Evolutionary conservation across 2,329 filamentous ascomycete species (phyloP).

Genomic region (Aspergillus carbonarius): DNA sequence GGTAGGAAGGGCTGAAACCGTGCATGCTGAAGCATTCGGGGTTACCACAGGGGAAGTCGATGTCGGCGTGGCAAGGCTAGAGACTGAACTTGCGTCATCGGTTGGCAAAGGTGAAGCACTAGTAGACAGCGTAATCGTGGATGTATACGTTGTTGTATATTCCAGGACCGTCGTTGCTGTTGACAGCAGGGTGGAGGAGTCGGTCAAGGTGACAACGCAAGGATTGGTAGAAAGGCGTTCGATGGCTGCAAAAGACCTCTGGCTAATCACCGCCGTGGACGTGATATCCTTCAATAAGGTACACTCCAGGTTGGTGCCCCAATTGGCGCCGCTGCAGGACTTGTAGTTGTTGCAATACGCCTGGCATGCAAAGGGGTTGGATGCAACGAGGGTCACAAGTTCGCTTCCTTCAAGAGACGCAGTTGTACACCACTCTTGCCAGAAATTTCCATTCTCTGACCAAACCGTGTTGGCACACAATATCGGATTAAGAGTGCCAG

Average conservation of each 20-base stretch:
- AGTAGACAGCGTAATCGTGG: background rate
- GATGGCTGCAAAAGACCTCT: background rate
- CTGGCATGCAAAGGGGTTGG: too few relatives aligned
- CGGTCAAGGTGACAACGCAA: background rate
- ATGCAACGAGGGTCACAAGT: too few relatives aligned
- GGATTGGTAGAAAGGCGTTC: background rate
- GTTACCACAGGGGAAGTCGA: background rate
- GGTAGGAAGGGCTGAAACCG: background rate
- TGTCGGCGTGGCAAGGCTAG: too few relatives aligned
- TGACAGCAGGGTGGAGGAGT: background rate
- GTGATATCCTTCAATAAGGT: background rate
- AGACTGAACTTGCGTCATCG: background rate
- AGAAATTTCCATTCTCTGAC: background rate
- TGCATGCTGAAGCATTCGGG: background rate
- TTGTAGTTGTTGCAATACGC: too few relatives aligned
- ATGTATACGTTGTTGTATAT: background rate
- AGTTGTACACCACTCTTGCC: too few relatives aligned
- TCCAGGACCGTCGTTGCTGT: background rate
- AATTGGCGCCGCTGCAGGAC: too few relatives aligned
- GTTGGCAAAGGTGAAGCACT: background rate
- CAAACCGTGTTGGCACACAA: background rate
- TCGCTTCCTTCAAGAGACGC: too few relatives aligned
- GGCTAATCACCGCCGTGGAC: background rate
- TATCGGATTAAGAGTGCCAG: background rate
- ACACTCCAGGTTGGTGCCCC: too few relatives aligned